Evolutionary conservation across 2,329 filamentous ascomycete species (phyloP), one percentile per base, ranked within the genome.

Genomic region (Talaromyces rugulosus): DNA sequence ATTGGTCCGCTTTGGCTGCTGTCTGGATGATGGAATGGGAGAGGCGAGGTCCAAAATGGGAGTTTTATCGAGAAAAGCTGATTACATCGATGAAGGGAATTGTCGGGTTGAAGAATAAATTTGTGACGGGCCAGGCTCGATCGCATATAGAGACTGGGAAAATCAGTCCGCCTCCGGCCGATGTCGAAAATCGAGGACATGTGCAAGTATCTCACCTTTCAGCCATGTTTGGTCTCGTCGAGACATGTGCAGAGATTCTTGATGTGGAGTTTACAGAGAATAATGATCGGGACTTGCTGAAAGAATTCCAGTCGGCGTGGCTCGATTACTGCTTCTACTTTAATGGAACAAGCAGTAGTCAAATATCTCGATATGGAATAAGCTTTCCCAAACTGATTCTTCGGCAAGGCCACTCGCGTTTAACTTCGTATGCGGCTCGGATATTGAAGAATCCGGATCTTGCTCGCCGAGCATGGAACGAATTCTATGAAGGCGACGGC

Each of bases 21-120:
- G 80, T 79, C 0, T 87, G 85, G 82, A 76, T 87, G 0, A 78
- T 86, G 1, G 85, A 85, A 62, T 87, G 83, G 82, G 85, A 87
- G 67, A 79, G 85, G 0, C 81, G 81, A 1, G 82, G 83, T 0
- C 73, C 81, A 0, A 75, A 81, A 2, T 85, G 82, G 81, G 72
- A 84, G 59, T 81, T 85, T 66, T 80, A 83, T 0, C 77, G 75
- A 31, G 67, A 71, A 1, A 86, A 85, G 68, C 76, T 88, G 0
- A 76, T 75, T 7, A 74, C 76, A 30, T 81, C 81, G 0, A 75
- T 83, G 11, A 70, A 73, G 4, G 83, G 84, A 2, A 86, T 86
- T 57, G 81, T 80, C 0, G 74, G 76, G 11, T 75, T 88, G 4
- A 85, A 78, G 63, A 83, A 86, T 64, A 85, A 85, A 0, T 86